Percentiles rank a stretch among this genome's conserved stretches.
These are phyloP conservation scores for Sicyos edulis DNA, from an alignment of 306 rosid species.

Conservation along the genomic window DNA sequence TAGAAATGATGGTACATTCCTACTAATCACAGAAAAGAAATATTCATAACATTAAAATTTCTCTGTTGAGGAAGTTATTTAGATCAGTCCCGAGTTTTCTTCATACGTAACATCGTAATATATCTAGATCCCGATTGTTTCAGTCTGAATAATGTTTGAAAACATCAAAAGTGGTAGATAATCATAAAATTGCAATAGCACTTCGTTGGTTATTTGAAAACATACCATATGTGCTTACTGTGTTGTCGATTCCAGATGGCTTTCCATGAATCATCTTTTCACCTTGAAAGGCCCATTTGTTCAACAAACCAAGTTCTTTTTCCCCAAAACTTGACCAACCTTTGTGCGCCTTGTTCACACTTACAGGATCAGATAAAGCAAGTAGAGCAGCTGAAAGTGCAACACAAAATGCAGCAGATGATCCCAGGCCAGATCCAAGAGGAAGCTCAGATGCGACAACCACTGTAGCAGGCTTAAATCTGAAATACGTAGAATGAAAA, in stretches of 20 bases:
- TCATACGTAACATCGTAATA: neutral
- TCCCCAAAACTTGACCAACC: slow-evolving; percentile 62
- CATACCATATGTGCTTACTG: slow-evolving; percentile 86
- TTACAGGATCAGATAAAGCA: slow-evolving; percentile 50
- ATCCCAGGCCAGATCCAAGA: slow-evolving; percentile 81
- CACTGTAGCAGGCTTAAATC: slow-evolving; percentile 88
- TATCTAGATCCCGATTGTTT: neutral
- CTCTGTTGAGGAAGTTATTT: neutral
- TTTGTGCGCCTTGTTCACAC: slow-evolving; percentile 44
- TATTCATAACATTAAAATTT: neutral
- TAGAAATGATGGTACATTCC: neutral
- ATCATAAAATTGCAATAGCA: neutral
- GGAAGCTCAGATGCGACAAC: slow-evolving; percentile 77
- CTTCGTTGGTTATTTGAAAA: neutral
- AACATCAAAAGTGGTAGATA: neutral
- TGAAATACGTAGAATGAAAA: slow-evolving; percentile 25
- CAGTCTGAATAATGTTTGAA: neutral
- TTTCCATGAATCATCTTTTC: slow-evolving; percentile 89
- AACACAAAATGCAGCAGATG: slow-evolving; percentile 76
- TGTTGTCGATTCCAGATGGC: slow-evolving; percentile 93
- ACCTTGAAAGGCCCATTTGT: slow-evolving; percentile 94
- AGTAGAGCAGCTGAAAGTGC: slow-evolving; percentile 70
- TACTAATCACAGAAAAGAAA: neutral
- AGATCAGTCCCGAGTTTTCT: neutral
- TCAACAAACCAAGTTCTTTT: slow-evolving; percentile 64